Percentiles rank a stretch among this genome's conserved stretches.
phyloP scores from a whole-genome alignment of 768 basidiomycete genomes.

The Psilocybe sp. region DNA sequence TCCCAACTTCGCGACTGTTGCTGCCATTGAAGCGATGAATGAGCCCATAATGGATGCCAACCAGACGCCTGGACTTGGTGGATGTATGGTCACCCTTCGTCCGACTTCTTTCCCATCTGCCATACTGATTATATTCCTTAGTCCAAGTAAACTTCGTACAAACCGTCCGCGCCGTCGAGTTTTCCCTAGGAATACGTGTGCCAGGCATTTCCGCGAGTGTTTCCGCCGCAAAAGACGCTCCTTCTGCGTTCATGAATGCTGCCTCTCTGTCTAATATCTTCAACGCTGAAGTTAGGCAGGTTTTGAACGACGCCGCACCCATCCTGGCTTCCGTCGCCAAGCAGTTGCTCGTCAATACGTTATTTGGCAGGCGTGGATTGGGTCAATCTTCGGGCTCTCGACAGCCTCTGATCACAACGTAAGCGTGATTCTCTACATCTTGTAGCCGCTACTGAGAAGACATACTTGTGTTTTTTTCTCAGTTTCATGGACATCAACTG shows the following conservation, averaged over 20 bases:
- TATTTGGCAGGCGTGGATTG: constrained; percentile 12
- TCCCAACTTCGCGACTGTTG: constrained; percentile 60
- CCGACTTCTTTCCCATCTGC: background rate
- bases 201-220: constrained; percentile 24
- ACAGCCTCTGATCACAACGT: constrained; percentile 35
- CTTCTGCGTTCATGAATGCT: constrained; percentile 20
- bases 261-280: constrained; percentile 15
- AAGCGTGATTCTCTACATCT: constrained; percentile 3
- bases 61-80: constrained; percentile 66
- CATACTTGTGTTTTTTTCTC: constrained; percentile 9
- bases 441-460: constrained; percentile 1
- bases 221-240: constrained; percentile 18
- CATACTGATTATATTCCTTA: constrained; percentile 20
- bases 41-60: constrained; percentile 74
- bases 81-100: constrained; percentile 43
- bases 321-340: constrained; percentile 30
- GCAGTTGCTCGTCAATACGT: constrained; percentile 21
- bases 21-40: constrained; percentile 74
- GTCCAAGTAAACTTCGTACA: constrained; percentile 71
- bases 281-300: constrained; percentile 25
- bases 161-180: constrained; percentile 64
- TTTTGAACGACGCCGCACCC: constrained; percentile 33
- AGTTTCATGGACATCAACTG: constrained; percentile 84
- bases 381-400: constrained; percentile 8
- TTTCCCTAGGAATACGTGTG: constrained; percentile 51